Conservation (phyloP, 805 yeast genomes). For the Candida berthetii region DNA sequence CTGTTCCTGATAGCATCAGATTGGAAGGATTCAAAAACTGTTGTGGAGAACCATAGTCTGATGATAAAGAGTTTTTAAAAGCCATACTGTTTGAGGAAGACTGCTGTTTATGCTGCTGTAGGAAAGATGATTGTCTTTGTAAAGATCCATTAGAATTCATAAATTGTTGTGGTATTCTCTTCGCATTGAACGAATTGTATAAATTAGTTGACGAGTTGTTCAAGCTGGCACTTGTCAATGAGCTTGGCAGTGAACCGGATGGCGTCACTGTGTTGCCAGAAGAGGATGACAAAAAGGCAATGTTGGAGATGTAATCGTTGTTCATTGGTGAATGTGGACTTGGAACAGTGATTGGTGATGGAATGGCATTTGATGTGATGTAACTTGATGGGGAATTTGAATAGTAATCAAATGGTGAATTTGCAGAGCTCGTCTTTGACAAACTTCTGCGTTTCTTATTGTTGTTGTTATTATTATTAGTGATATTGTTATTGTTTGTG, state of each 20-base stretch:
- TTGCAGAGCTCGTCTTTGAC: conserved; percentile 2
- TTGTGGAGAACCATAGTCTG: neutral
- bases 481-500: neutral
- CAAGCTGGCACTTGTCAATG: neutral
- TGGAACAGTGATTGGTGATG: conserved; percentile 19
- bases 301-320: neutral
- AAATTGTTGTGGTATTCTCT: conserved; percentile 21
- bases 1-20: neutral
- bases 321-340: conserved; percentile 1
- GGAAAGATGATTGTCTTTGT: neutral
- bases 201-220: conserved; percentile 12
- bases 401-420: conserved; percentile 12
- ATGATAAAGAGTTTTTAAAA: neutral
- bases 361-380: conserved; percentile 9
- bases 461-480: neutral
- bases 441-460: conserved; percentile 2
- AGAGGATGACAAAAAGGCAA: neutral
- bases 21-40: conserved; percentile 1
- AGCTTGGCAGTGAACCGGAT: conserved; percentile 14
- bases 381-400: conserved; percentile 13
- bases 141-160: neutral
- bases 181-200: conserved; percentile 19
- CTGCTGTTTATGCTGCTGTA: neutral
- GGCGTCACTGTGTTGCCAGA: neutral
- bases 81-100: neutral